Percentiles rank a stretch among this genome's conserved stretches.
Evolutionary conservation across 768 basidiomycete genomes (phyloP).

Genomic region (Auriscalpium microsporum): DNA sequence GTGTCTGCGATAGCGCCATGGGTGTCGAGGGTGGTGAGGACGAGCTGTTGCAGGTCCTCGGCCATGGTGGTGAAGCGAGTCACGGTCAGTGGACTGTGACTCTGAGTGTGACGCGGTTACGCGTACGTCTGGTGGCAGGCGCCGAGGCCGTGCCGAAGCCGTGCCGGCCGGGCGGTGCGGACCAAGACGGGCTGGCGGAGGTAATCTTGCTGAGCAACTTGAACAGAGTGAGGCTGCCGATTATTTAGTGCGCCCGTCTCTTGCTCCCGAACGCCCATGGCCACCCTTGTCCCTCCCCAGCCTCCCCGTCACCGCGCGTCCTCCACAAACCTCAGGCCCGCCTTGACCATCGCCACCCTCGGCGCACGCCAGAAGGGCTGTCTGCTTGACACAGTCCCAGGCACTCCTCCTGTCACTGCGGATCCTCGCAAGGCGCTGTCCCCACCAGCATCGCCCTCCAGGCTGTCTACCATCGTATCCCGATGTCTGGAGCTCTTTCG

Average conservation of each 20-base stretch:
- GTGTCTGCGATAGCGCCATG: constrained; percentile 56
- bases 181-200: background rate
- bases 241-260: background rate
- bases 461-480: constrained; percentile 12
- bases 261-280: constrained; percentile 14
- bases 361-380: constrained; percentile 33
- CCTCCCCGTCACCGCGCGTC: constrained; percentile 47
- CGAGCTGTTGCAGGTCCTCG: constrained; percentile 69
- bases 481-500: constrained; percentile 7
- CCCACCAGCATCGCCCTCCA: constrained; percentile 10
- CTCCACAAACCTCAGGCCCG: constrained; percentile 48
- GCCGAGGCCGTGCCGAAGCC: background rate
- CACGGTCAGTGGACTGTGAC: background rate
- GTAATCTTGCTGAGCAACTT: background rate
- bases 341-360: constrained; percentile 42
- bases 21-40: constrained; percentile 64
- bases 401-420: constrained; percentile 16
- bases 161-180: background rate
- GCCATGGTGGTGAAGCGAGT: constrained; percentile 39
- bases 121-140: background rate
- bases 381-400: constrained; percentile 19
- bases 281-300: constrained; percentile 28
- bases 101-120: no score
- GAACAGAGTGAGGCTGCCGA: background rate
- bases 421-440: constrained; percentile 7